Conservation (phyloP, 768 basidiomycete genomes). For the Hericium rajendrae region DNA sequence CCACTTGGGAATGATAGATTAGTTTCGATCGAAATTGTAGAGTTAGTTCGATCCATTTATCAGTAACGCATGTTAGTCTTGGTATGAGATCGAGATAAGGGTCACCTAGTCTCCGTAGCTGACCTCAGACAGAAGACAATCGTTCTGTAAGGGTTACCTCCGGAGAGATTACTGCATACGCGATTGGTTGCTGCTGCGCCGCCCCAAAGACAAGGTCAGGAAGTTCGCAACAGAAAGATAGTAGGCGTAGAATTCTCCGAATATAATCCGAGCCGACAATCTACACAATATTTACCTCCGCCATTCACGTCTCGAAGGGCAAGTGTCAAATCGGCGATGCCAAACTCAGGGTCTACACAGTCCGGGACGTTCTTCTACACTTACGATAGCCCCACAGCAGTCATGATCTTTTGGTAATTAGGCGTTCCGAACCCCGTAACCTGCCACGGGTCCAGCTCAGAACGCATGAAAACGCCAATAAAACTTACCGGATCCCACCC, state of each 20-base stretch:
- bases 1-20: too few relatives aligned
- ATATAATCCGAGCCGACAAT: not conserved
- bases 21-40: too few relatives aligned
- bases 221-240: not conserved
- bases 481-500: constrained; percentile 21
- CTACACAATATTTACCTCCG: not conserved
- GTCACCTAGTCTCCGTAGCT: too few relatives aligned
- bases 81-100: too few relatives aligned
- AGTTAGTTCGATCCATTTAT: too few relatives aligned
- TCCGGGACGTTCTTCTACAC: not conserved
- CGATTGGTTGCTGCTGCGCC: too few relatives aligned
- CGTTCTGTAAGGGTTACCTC: too few relatives aligned
- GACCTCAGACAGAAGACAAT: too few relatives aligned
- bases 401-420: constrained; percentile 4
- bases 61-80: too few relatives aligned
- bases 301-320: not conserved
- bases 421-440: constrained; percentile 14
- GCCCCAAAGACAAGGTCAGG: not conserved
- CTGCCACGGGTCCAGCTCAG: not conserved
- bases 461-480: not conserved
- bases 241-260: not conserved
- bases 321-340: not conserved
- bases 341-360: not conserved
- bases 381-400: not conserved
- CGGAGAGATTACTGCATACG: too few relatives aligned